Conservation (phyloP, 2,329 filamentous ascomycete species). For the Hypoxylon sp. region DNA sequence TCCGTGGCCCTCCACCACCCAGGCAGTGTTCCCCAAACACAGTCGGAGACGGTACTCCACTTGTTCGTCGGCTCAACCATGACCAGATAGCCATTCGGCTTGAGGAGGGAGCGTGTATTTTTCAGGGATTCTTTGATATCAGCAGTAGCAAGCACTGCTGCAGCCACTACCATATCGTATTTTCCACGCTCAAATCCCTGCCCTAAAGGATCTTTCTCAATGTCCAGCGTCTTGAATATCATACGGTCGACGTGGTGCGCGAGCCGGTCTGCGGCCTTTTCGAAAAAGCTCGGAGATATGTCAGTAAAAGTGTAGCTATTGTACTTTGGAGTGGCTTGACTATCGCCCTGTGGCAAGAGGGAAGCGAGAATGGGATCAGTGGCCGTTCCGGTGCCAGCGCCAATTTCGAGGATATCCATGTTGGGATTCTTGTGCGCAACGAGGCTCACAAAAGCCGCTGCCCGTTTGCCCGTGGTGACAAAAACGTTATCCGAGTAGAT, state of each 20-base stretch:
- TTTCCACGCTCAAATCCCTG: constrained; percentile 11
- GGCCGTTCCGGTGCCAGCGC: constrained; percentile 52
- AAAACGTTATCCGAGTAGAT: constrained; percentile 38
- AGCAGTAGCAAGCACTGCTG: constrained; percentile 16
- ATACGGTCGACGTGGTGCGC: constrained; percentile 42
- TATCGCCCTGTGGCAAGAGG: constrained; percentile 20
- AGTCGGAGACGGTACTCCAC: background rate
- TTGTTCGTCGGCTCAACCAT: constrained; percentile 20
- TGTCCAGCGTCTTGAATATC: constrained; percentile 56
- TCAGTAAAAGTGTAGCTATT: constrained; percentile 58
- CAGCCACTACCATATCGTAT: constrained; percentile 26
- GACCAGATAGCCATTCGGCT: constrained; percentile 23
- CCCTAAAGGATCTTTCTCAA: constrained; percentile 30
- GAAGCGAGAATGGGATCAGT: constrained; percentile 50
- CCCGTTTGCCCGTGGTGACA: constrained; percentile 27
- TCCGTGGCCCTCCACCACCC: constrained; percentile 24
- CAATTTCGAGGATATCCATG: constrained; percentile 49
- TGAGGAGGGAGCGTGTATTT: constrained; percentile 12
- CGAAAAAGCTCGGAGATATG: constrained; percentile 59
- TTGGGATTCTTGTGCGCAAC: constrained; percentile 53
- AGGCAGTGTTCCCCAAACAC: constrained; percentile 13
- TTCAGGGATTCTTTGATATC: background rate
- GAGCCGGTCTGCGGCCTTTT: constrained; percentile 52
- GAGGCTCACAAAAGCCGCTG: constrained; percentile 47
- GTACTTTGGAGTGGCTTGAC: constrained; percentile 25